These are phyloP conservation scores for Copromyces sp. DNA, from an alignment of 495 filamentous ascomycete species.

Conservation along the genomic window DNA sequence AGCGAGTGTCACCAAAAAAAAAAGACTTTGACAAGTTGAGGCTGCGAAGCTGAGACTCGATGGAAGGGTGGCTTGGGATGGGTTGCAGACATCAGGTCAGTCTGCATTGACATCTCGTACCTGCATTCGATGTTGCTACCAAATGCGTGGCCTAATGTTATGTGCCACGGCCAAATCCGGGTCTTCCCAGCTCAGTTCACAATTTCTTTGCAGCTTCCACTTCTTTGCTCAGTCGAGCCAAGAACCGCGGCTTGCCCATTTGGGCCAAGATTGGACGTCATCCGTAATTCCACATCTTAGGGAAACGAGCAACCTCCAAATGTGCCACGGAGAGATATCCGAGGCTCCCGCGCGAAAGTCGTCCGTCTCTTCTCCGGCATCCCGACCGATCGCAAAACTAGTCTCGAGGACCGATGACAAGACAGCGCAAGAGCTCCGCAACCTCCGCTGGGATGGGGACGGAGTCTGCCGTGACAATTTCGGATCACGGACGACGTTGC, in stretches of 20 bases:
- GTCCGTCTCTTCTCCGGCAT: neutral
- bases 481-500: neutral
- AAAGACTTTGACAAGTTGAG: neutral
- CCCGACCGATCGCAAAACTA: neutral
- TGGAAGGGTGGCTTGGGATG: neutral
- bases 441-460: neutral
- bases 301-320: neutral
- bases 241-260: neutral
- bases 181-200: neutral
- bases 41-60: neutral
- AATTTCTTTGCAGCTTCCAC: neutral
- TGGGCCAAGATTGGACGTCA: neutral
- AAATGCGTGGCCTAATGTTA: neutral
- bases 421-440: neutral
- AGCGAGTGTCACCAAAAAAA: neutral
- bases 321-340: neutral
- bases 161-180: neutral
- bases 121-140: neutral
- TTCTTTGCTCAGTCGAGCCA: neutral
- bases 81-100: neutral
- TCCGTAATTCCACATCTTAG: neutral
- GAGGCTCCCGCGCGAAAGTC: neutral
- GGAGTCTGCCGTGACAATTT: neutral
- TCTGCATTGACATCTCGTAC: neutral
- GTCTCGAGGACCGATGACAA: neutral